phyloP scores from a whole-genome alignment of 2,329 filamentous ascomycete genomes.

The Fusarium penzigii region DNA sequence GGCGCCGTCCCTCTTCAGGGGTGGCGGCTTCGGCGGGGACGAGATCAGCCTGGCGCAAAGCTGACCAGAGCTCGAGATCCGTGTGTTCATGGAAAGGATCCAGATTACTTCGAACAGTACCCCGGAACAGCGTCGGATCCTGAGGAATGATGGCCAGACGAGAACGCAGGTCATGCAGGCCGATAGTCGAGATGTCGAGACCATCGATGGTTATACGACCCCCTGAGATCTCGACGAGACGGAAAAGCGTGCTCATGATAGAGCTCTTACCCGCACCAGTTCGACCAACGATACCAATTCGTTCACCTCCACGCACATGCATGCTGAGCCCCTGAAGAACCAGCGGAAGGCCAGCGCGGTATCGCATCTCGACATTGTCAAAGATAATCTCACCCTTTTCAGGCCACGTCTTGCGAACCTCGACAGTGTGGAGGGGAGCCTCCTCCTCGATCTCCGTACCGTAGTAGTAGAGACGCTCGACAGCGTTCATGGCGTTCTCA shows the following conservation, averaged over 20 bases:
- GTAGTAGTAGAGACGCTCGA: slow-evolving; percentile 89
- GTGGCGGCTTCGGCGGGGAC: slow-evolving; percentile 58
- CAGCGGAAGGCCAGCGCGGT: slow-evolving; percentile 69
- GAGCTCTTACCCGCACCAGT: slow-evolving; percentile 83
- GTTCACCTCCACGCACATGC: slow-evolving; percentile 73
- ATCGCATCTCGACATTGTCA: slow-evolving; percentile 75
- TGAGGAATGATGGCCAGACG: slow-evolving; percentile 82
- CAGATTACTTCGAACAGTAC: slow-evolving; percentile 76
- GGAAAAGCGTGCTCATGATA: slow-evolving; percentile 82
- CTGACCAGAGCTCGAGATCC: slow-evolving; percentile 76
- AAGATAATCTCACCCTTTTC: slow-evolving; percentile 81
- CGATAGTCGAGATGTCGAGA: slow-evolving; percentile 70
- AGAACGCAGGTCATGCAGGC: slow-evolving; percentile 73
- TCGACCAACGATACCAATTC: slow-evolving; percentile 78
- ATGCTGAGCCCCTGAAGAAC: slow-evolving; percentile 72
- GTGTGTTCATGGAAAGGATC: slow-evolving; percentile 80
- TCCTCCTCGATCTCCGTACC: slow-evolving; percentile 86
- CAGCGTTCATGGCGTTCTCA: slow-evolving; percentile 97
- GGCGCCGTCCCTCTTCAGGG: slow-evolving; percentile 69
- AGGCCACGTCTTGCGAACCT: slow-evolving; percentile 78
- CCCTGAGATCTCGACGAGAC: slow-evolving; percentile 66
- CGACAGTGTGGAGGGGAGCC: slow-evolving; percentile 74
- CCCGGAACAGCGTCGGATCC: slow-evolving; percentile 80
- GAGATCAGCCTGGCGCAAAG: slow-evolving; percentile 75
- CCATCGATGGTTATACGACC: slow-evolving; percentile 67